Percentiles rank a stretch among this genome's conserved stretches.
These are phyloP conservation scores for Euclidium syriacum DNA, from an alignment of 345 rosid genomes.

Conservation along the genomic window DNA sequence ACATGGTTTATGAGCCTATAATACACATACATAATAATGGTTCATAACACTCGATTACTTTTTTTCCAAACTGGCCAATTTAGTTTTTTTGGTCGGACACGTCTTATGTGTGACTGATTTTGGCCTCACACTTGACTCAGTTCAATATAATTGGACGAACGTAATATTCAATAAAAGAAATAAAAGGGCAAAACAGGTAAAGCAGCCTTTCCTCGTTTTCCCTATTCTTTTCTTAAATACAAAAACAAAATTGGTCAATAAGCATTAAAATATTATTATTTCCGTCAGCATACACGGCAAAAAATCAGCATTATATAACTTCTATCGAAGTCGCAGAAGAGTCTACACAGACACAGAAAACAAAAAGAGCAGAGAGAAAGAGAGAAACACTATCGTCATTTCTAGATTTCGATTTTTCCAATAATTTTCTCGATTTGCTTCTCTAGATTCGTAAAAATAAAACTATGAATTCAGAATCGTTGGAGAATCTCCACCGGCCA, in stretches of 20 bases:
- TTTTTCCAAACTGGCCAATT: too few species aligned
- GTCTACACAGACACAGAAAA: not conserved
- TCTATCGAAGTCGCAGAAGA: not conserved
- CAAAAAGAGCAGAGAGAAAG: not conserved
- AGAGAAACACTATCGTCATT: not conserved
- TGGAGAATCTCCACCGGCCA: slow-evolving; percentile 30
- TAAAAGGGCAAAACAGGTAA: not conserved
- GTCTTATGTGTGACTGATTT: not conserved
- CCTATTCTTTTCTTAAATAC: not conserved
- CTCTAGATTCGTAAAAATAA: not conserved
- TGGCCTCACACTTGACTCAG: not conserved
- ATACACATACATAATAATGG: too few species aligned
- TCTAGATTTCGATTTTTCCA: not conserved
- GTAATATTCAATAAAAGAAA: too few species aligned
- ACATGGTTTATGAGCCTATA: too few species aligned
- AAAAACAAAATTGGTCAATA: not conserved
- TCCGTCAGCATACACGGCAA: slow-evolving; percentile 31
- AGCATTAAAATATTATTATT: not conserved
- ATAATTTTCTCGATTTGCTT: not conserved
- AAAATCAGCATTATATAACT: slow-evolving; percentile 14
- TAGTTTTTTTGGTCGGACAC: slow-evolving; percentile 1
- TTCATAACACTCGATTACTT: too few species aligned
- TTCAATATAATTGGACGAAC: too few species aligned
- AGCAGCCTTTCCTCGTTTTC: slow-evolving; percentile 11
- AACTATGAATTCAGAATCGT: slow-evolving; percentile 26